Evolutionary conservation across 306 rosid genomes (phyloP).

Genomic region (Bauhinia variegata): DNA sequence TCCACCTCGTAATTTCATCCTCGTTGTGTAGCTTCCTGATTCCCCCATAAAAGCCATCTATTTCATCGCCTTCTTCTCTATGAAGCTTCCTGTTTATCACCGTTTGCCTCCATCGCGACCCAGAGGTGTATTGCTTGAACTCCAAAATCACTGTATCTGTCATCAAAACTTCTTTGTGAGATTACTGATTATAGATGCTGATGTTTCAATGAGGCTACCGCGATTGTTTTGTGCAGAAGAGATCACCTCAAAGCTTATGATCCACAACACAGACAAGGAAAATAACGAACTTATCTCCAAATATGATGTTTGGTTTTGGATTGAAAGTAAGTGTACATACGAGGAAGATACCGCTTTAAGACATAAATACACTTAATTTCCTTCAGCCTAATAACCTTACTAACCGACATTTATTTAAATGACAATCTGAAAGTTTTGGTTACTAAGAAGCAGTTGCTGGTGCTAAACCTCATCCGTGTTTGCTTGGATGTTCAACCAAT

Average conservation of each 20-base stretch:
- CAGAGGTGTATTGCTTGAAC: slow-evolving; percentile 78
- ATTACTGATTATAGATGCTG: neutral
- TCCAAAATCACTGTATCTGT: slow-evolving; percentile 74
- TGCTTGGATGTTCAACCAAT: neutral
- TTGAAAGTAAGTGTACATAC: no score
- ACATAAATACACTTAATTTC: no score
- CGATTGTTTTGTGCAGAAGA: neutral
- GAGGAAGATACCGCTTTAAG: no score
- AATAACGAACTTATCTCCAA: neutral
- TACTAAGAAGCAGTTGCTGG: neutral
- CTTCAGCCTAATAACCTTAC: no score
- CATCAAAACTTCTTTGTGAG: slow-evolving; percentile 37
- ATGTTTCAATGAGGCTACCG: no score
- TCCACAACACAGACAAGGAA: neutral
- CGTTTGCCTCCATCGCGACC: slow-evolving; percentile 77
- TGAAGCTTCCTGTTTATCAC: slow-evolving; percentile 68
- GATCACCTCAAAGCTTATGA: neutral
- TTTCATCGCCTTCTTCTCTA: slow-evolving; percentile 78
- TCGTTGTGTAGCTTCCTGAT: slow-evolving; percentile 68
- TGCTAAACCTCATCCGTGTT: neutral
- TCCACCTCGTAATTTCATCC: slow-evolving; percentile 80
- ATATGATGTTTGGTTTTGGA: neutral
- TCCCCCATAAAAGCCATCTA: slow-evolving; percentile 88
- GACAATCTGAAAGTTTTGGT: neutral
- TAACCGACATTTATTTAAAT: neutral